A percentile compares a stretch with the other conserved stretches of the same genome.
phyloP scores from a whole-genome alignment of 805 yeast genomes.

The Naumovozyma baii region DNA sequence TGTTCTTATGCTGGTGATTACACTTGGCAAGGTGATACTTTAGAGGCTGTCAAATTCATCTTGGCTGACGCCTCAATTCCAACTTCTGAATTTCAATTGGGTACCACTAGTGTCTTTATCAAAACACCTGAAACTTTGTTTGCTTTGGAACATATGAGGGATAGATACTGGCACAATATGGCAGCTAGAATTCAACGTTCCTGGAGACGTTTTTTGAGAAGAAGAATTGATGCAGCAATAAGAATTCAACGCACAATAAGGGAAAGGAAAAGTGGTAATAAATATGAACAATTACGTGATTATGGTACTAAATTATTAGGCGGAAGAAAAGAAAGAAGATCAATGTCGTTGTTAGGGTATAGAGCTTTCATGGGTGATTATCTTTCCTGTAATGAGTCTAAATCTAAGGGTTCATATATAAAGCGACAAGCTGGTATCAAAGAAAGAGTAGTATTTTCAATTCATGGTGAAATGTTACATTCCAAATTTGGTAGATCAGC shows the following conservation, averaged over 20 bases:
- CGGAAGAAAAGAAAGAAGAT: conserved; percentile 78
- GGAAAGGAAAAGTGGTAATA: conserved; percentile 68
- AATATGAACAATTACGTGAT: conserved; percentile 77
- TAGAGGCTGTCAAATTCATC: conserved; percentile 45
- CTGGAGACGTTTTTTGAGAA: conserved; percentile 74
- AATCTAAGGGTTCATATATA: conserved; percentile 68
- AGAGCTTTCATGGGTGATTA: conserved; percentile 94
- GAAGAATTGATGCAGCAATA: conserved; percentile 80
- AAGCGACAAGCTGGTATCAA: conserved; percentile 57
- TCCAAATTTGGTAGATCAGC: conserved; percentile 92
- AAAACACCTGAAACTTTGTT: conserved; percentile 95
- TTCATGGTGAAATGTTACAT: conserved; percentile 68
- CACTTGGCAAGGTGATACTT: conserved; percentile 53
- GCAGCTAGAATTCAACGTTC: conserved; percentile 97
- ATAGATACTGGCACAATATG: conserved; percentile 95
- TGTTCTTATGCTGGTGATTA: conserved; percentile 89
- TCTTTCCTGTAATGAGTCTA: conserved; percentile 68
- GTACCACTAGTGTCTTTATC: conserved; percentile 84
- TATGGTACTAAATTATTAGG: conserved; percentile 63
- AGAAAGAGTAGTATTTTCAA: conserved; percentile 67
- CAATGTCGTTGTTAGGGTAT: conserved; percentile 77
- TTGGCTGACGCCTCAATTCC: conserved; percentile 62
- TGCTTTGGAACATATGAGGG: conserved; percentile 92
- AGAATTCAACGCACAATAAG: conserved; percentile 77
- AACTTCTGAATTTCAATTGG: conserved; percentile 74